Base-by-base conservation (phyloP, 2,329 filamentous ascomycete species). In the Aureobasidium pullulans region DNA sequence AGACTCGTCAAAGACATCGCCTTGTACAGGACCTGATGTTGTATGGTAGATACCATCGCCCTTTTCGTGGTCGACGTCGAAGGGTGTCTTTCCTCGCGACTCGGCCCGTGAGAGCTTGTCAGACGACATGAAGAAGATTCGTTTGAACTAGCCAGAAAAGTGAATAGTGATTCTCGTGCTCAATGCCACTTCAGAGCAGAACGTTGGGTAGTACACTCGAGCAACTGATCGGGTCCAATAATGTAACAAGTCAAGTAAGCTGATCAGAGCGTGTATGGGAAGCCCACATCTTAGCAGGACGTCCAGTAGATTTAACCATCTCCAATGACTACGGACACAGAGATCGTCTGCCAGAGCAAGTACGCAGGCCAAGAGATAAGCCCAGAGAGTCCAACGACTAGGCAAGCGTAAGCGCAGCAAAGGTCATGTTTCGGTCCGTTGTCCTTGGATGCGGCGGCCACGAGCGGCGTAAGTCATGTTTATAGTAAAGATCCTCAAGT, bases 1-100 rank as follows among this genome's bases (percentile, higher is more conserved):
- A 8, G 70, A 67, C 37, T 56, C 60, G 43, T 66, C 66, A 6
- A 67, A 59, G 9, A 68, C 61, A 23, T 67, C 65, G 23, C 62
- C 40, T 28, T 61, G 63, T 57, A 66, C 61, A 13, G 50, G 40
- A n/a, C 57, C 40, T 6, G 52, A 46, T 13, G 29, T 32, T 7
- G 49, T 46, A n/a, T 53, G 44, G 15, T 48, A 53, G 31, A 56
- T 42, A 11, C n/a, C 31, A 23, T 37, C 29, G n/a, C 37, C 47
- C 57, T 59, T 59, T 7, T 59, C 57, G n/a, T 50, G 47, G 7
- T 48, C 32, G 13, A 40, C 3, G 2, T 58, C 56, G 36, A 32
- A 49, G 6, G 23, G 34, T 8, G 56, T 4, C 23, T 58, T 48
- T 6, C 28, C 19, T 15, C 19, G 10, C 16, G 50, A 8, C 29